Evolutionary conservation across 73 alveolate species (phyloP).

Genomic region (Uronychia setigera): DNA sequence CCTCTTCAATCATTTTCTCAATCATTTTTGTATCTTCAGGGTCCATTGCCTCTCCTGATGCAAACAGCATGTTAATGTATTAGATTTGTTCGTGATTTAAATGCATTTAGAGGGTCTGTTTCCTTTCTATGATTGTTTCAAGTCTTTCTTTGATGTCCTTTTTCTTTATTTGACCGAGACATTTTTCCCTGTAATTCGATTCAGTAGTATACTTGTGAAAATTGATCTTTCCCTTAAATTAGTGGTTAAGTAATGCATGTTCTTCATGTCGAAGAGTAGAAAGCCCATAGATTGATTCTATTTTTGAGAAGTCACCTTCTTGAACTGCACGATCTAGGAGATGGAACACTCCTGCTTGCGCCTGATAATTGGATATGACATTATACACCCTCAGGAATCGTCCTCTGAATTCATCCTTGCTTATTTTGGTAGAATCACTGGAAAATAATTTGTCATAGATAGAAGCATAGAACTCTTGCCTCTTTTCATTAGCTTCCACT

Average conservation of each 20-base stretch:
- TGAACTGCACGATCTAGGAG: not conserved
- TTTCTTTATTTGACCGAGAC: not conserved
- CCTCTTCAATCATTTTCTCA: not conserved
- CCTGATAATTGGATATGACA: no score
- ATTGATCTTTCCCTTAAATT: no score
- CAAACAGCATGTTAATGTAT: not conserved
- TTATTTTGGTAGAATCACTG: not conserved
- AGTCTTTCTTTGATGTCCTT: not conserved
- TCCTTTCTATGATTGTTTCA: not conserved
- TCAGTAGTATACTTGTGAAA: no score
- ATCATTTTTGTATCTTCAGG: not conserved
- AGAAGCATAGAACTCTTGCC: conserved; percentile 10
- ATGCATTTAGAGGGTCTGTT: not conserved
- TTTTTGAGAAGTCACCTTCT: not conserved
- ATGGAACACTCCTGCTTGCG: not conserved
- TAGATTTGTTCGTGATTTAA: not conserved
- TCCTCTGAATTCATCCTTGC: conserved; percentile 7
- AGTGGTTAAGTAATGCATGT: no score
- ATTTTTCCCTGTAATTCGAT: not conserved
- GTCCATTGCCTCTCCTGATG: not conserved
- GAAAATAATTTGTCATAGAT: conserved; percentile 16
- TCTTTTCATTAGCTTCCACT: not conserved
- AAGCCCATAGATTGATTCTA: not conserved
- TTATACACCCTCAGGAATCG: not conserved
- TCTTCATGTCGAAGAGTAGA: not conserved